Percentiles rank a stretch among this genome's conserved stretches.
phyloP scores from a whole-genome alignment of 768 basidiomycete genomes.

The Termitomyces sp. region DNA sequence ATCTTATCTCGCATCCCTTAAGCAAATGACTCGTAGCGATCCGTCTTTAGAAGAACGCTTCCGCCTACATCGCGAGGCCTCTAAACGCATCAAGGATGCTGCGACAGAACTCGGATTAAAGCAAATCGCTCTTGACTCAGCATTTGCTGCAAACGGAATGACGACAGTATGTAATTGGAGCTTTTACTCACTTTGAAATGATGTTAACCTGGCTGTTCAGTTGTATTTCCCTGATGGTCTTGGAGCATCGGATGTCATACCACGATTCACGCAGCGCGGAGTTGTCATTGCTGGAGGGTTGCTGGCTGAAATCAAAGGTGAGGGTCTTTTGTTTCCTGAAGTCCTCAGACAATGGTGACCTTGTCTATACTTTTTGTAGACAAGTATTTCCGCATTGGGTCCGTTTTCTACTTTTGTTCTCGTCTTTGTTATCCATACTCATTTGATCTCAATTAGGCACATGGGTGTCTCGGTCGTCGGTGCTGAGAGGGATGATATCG shows the following conservation, averaged over 20 bases:
- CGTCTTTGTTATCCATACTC: neutral
- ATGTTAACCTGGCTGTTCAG: slow-evolving; percentile 24
- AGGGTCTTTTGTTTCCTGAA: slow-evolving; percentile 11
- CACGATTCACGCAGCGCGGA: slow-evolving; percentile 64
- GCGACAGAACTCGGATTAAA: slow-evolving; percentile 67
- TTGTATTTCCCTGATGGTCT: slow-evolving; percentile 84
- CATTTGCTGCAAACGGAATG: slow-evolving; percentile 90
- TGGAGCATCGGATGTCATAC: slow-evolving; percentile 71
- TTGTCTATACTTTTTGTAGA: slow-evolving; percentile 34
- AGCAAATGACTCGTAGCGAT: slow-evolving; percentile 57
- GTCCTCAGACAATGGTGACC: neutral
- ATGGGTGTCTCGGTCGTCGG: slow-evolving; percentile 90
- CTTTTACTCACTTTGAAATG: neutral
- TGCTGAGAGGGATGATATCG: slow-evolving; percentile 65
- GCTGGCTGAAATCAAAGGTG: slow-evolving; percentile 78
- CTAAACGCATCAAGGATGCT: slow-evolving; percentile 63
- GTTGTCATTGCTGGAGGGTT: slow-evolving; percentile 88
- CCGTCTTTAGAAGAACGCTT: slow-evolving; percentile 79
- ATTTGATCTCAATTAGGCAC: slow-evolving; percentile 46
- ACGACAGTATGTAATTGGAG: slow-evolving; percentile 56
- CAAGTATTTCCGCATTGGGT: slow-evolving; percentile 91
- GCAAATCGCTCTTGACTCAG: slow-evolving; percentile 60
- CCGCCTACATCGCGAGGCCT: slow-evolving; percentile 66
- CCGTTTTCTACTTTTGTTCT: slow-evolving; percentile 18
- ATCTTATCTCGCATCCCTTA: slow-evolving; percentile 82